Base-by-base conservation (phyloP, 1,284 basidiomycete genomes). In the Schizophyllum commune region DNA sequence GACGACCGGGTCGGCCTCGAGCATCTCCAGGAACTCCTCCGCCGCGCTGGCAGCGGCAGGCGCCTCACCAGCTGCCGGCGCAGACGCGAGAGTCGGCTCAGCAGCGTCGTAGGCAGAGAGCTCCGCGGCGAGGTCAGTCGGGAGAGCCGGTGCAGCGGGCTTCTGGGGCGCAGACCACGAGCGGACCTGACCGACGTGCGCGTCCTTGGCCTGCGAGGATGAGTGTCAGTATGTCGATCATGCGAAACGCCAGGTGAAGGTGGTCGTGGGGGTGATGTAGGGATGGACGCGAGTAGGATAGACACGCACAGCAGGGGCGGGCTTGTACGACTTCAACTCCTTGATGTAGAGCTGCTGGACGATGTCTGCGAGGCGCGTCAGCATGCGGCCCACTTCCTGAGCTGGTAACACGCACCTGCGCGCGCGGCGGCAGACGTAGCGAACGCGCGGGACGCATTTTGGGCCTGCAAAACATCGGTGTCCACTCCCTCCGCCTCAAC, bases 261-360 rank as follows among this genome's bases (percentile, higher is more conserved):
- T 61, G 32, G 61, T 58, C 33, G 53, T 54, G 17, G 52, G 34
- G 21, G 58, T 34, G 39, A 58, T n/a, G n/a, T n/a, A n/a, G n/a
- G 27, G 27, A 27, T 27, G 27, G 27, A 27, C 27, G 27, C 27
- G 27, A 27, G 2, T 27, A 5, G 27, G 27, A 27, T 27, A 2
- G 32, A 39, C n/a, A 79, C 82, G 67, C 66, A 90, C 88, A 32
- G 68, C 69, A 7, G 81, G 74, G 27, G 81, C 74, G 53, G 83
- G 74, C 81, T 94, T 96, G 87, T 96, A 98, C 19, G 84, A 75
- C 79, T 92, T 96, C 72, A 98, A 83, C 80, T 96, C 91, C 71
- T 83, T 87, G 68, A 98, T 70, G 79, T 98, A 98, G 61, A 96
- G 74, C 68, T 97, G 94, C 83, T 96, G 92, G 62, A 98, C 82